Conservation (phyloP, 441 rosid species). For the Populus hybrid region DNA sequence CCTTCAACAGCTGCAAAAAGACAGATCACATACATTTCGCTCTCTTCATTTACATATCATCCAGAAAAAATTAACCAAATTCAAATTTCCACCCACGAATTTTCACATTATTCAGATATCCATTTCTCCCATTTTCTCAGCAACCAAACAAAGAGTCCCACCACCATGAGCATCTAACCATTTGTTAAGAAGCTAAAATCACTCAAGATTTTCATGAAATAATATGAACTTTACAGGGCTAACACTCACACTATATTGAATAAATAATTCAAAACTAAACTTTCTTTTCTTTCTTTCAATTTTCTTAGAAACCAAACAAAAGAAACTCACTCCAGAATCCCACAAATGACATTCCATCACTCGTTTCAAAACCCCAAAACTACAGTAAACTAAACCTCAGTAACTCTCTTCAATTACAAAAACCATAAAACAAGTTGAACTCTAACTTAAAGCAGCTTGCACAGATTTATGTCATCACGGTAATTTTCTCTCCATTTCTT, state of each 20-base stretch:
- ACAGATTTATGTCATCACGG: not conserved
- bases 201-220: not conserved
- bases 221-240: not conserved
- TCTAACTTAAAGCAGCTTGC: not conserved
- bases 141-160: constrained; percentile 13
- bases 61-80: not conserved
- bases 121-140: not conserved
- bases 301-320: not conserved
- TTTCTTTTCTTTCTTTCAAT: not conserved
- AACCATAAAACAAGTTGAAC: not conserved
- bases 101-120: not conserved
- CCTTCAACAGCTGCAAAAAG: constrained; percentile 64
- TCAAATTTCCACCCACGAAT: not conserved
- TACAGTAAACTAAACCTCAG: not conserved
- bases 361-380: not conserved
- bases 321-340: not conserved
- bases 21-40: not conserved
- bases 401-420: not conserved
- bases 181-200: not conserved
- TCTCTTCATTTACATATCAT: not conserved
- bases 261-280: too few relatives aligned
- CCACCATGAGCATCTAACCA: not conserved
- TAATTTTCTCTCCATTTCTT: not conserved
- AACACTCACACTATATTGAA: too few relatives aligned
- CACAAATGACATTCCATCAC: not conserved